Percentiles rank a stretch among this genome's conserved stretches.
Evolutionary conservation across 2,329 filamentous ascomycete genomes (phyloP).

Genomic region (Tolypocladium tundrense): DNA sequence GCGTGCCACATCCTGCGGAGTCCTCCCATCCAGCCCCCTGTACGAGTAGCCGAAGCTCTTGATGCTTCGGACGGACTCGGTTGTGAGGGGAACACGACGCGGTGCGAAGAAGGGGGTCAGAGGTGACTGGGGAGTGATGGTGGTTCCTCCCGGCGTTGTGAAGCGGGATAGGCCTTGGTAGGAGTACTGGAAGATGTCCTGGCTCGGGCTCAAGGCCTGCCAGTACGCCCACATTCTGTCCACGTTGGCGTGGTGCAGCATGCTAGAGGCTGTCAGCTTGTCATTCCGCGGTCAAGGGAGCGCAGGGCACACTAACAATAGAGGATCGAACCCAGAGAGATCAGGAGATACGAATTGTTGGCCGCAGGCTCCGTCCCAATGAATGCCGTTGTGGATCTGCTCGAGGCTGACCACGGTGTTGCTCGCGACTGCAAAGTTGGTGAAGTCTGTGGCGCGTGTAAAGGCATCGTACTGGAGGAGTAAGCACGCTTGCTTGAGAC

Average conservation of each 20-base stretch:
- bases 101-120: slow-evolving; percentile 39
- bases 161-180: slow-evolving; percentile 26
- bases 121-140: slow-evolving; percentile 30
- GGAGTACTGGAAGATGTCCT: slow-evolving; percentile 21
- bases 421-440: slow-evolving; percentile 22
- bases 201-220: slow-evolving; percentile 30
- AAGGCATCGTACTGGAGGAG: slow-evolving; percentile 27
- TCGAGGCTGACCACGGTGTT: slow-evolving; percentile 29
- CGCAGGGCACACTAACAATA: slow-evolving; percentile 24
- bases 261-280: slow-evolving; percentile 12
- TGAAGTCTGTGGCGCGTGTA: slow-evolving; percentile 23
- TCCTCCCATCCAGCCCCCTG: slow-evolving; percentile 22
- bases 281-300: background rate
- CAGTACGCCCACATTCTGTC: slow-evolving; percentile 52
- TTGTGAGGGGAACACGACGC: slow-evolving; percentile 13
- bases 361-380: slow-evolving; percentile 28
- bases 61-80: slow-evolving; percentile 30
- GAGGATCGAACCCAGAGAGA: slow-evolving; percentile 31
- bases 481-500: background rate
- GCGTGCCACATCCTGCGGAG: slow-evolving; percentile 15
- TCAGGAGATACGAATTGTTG: slow-evolving; percentile 27
- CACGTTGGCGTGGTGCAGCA: slow-evolving; percentile 47
- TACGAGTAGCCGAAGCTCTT: slow-evolving; percentile 28
- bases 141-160: slow-evolving; percentile 27
- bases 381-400: slow-evolving; percentile 30